These are phyloP conservation scores for Gynandropsis gynandra DNA, from an alignment of 345 rosid species.

Conservation along the genomic window DNA sequence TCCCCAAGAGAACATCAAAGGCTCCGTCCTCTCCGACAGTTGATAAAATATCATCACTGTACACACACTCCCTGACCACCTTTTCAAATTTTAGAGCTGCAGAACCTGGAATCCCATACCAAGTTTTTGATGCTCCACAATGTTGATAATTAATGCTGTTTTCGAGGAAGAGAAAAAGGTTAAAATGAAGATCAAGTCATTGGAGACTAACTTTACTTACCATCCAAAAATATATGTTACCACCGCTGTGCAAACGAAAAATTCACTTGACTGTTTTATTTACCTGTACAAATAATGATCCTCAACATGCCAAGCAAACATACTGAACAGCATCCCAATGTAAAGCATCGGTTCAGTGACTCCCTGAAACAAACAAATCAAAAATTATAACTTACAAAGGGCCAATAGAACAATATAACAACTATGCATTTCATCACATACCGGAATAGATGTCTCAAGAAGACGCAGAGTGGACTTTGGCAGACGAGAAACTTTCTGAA, in stretches of 20 bases:
- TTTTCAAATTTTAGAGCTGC: slow-evolving; percentile 90
- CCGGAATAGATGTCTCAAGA: slow-evolving; percentile 82
- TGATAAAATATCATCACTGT: slow-evolving; percentile 63
- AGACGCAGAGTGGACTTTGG: slow-evolving; percentile 86
- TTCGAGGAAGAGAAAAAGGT: background rate
- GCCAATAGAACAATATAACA: slow-evolving; percentile 1
- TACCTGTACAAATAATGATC: slow-evolving; percentile 99
- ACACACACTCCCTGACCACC: slow-evolving; percentile 82
- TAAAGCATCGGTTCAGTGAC: slow-evolving; percentile 99
- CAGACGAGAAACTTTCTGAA: slow-evolving; percentile 78
- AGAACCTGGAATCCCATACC: slow-evolving; percentile 97
- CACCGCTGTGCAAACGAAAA: slow-evolving; percentile 11
- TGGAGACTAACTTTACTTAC: background rate
- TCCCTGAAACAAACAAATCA: slow-evolving; percentile 57
- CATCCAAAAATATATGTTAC: background rate
- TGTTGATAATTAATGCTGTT: slow-evolving; percentile 97
- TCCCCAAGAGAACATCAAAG: slow-evolving; percentile 92
- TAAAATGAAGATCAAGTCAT: slow-evolving; percentile 1
- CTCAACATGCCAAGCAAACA: slow-evolving; percentile 99
- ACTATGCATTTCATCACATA: slow-evolving; percentile 22
- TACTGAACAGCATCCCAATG: slow-evolving; percentile 97
- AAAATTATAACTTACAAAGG: slow-evolving; percentile 3
- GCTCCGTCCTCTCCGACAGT: slow-evolving; percentile 90
- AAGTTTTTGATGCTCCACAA: slow-evolving; percentile 98
- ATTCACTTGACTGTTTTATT: slow-evolving; percentile 6